phyloP scores from a whole-genome alignment of 805 yeast species.

The Maudiozyma barnettii region DNA sequence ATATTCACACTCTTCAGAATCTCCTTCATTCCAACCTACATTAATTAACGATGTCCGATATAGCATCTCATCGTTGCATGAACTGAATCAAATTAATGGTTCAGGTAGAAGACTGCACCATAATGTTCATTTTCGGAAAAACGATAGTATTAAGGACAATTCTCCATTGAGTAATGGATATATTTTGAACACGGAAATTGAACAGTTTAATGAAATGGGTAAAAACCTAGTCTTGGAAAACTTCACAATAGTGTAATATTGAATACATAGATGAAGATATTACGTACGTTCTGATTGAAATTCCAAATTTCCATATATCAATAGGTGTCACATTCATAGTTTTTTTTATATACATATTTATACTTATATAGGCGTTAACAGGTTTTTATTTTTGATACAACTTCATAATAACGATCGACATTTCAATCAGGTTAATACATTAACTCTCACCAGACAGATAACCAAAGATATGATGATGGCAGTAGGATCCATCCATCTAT shows the following conservation, averaged over 20 bases:
- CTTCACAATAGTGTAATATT: constrained; percentile 10
- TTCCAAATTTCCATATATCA: too few relatives aligned
- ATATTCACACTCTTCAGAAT: neutral
- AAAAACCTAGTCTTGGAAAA: constrained; percentile 10
- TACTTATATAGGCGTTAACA: too few relatives aligned
- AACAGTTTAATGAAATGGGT: constrained; percentile 17
- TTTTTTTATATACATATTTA: too few relatives aligned
- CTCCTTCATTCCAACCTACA: neutral
- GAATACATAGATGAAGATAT: neutral
- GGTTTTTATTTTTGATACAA: too few relatives aligned
- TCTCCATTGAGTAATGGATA: constrained; percentile 8
- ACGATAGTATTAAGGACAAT: neutral
- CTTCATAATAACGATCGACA: too few relatives aligned
- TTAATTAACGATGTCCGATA: neutral
- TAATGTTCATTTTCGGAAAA: neutral
- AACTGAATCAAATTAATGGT: neutral
- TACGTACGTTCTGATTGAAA: neutral
- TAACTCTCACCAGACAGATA: too few relatives aligned
- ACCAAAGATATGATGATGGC: too few relatives aligned
- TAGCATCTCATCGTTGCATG: neutral
- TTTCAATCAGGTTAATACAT: too few relatives aligned
- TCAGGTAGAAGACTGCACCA: neutral
- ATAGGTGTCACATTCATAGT: too few relatives aligned
- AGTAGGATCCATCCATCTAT: too few relatives aligned
- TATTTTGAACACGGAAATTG: constrained; percentile 15